Percentiles rank a stretch among this genome's conserved stretches.
phyloP scores from a whole-genome alignment of 139 green algal species.

The Pleodorina starrii region DNA sequence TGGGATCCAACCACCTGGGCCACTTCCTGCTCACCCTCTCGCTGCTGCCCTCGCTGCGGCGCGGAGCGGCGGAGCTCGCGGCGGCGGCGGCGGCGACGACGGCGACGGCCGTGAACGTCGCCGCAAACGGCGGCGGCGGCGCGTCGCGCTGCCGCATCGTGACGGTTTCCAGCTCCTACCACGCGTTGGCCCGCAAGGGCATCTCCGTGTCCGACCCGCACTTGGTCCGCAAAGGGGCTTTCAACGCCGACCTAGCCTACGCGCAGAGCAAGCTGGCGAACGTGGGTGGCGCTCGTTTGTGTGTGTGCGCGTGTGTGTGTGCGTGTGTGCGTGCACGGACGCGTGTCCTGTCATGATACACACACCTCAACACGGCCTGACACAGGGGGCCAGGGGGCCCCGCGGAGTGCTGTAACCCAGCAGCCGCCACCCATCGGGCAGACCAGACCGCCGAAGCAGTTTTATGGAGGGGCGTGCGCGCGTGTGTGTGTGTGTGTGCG shows the following conservation, averaged over 20 bases:
- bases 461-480: no score
- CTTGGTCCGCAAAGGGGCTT: neutral
- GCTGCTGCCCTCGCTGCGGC: constrained; percentile 76
- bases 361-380: no score
- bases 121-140: neutral
- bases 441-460: no score
- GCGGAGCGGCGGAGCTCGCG: constrained; percentile 7
- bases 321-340: neutral
- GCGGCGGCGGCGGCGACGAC: neutral
- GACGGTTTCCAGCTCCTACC: constrained; percentile 60
- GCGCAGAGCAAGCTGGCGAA: constrained; percentile 85
- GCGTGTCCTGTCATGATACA: no score
- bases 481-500: no score
- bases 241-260: constrained; percentile 73
- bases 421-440: no score
- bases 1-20: constrained; percentile 87
- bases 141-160: constrained; percentile 68
- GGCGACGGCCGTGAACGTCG: neutral
- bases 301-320: neutral
- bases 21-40: constrained; percentile 85
- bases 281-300: neutral
- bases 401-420: no score
- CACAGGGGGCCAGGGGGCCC: no score
- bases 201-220: neutral
- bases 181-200: neutral